These are phyloP conservation scores for Ascochyta pisi DNA, from an alignment of 2,329 filamentous ascomycete species.

Conservation along the genomic window DNA sequence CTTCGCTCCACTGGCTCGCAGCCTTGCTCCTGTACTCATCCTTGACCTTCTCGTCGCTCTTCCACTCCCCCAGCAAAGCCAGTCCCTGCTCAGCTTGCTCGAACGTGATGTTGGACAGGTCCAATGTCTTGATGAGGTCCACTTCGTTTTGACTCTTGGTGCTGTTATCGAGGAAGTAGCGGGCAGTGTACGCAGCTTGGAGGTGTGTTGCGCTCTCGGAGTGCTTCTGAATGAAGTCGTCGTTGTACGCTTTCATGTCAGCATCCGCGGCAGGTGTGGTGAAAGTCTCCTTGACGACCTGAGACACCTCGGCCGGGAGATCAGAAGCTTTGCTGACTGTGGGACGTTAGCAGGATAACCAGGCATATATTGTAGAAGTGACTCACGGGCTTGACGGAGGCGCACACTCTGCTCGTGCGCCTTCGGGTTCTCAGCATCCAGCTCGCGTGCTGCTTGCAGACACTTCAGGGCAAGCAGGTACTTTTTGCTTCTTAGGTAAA, in stretches of 20 bases:
- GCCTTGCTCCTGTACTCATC: slow-evolving; percentile 57
- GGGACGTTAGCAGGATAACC: slow-evolving; percentile 13
- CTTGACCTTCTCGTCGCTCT: slow-evolving; percentile 57
- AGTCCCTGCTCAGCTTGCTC: slow-evolving; percentile 64
- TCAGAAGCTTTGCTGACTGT: slow-evolving; percentile 48
- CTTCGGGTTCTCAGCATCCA: slow-evolving; percentile 73
- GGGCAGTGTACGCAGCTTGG: slow-evolving; percentile 67
- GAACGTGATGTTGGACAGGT: slow-evolving; percentile 58
- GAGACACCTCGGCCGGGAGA: slow-evolving; percentile 70
- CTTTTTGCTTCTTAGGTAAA: slow-evolving; percentile 84
- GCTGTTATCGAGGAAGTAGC: slow-evolving; percentile 64
- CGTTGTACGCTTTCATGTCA: slow-evolving; percentile 69
- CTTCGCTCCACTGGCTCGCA: slow-evolving; percentile 49
- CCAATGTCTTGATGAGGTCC: slow-evolving; percentile 66
- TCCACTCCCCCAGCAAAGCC: slow-evolving; percentile 59
- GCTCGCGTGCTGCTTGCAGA: slow-evolving; percentile 72
- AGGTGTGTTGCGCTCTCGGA: slow-evolving; percentile 67
- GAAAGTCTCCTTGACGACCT: slow-evolving; percentile 74
- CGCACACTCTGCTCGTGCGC: slow-evolving; percentile 77
- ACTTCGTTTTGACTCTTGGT: slow-evolving; percentile 65
- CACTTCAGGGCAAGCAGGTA: slow-evolving; percentile 87
- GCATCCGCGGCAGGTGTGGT: slow-evolving; percentile 62
- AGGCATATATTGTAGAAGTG: not conserved
- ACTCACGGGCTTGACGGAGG: slow-evolving; percentile 67
- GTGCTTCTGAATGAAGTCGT: slow-evolving; percentile 69